These are phyloP conservation scores for Helotiales sp. DNA, from an alignment of 2,329 filamentous ascomycete genomes.

Conservation along the genomic window DNA sequence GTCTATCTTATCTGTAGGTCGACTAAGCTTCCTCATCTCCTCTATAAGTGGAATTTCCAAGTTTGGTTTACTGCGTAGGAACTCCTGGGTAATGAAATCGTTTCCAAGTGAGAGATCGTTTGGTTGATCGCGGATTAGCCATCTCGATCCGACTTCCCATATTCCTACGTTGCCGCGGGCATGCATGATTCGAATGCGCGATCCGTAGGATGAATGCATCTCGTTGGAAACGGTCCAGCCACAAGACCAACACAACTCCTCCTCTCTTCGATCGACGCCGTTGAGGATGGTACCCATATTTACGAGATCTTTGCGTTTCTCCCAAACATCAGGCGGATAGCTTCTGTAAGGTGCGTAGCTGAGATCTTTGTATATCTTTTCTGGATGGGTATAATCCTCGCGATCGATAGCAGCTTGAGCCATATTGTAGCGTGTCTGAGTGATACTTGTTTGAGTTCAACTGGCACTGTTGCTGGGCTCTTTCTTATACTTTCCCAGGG, in stretches of 20 bases:
- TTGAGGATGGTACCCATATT: neutral
- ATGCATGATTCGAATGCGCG: slow-evolving; percentile 14
- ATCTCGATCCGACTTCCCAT: slow-evolving; percentile 17
- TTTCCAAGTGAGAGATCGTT: slow-evolving; percentile 15
- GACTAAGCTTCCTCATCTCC: slow-evolving; percentile 14
- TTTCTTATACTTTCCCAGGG: neutral
- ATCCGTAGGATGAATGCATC: slow-evolving; percentile 9
- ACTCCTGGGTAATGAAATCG: slow-evolving; percentile 19
- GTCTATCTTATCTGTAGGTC: slow-evolving; percentile 10
- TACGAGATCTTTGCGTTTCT: neutral
- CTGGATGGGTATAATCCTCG: neutral
- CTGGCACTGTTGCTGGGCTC: neutral
- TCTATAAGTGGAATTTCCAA: slow-evolving; percentile 15
- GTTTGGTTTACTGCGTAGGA: slow-evolving; percentile 13
- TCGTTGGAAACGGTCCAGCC: slow-evolving; percentile 13
- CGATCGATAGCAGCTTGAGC: neutral
- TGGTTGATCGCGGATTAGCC: slow-evolving; percentile 15
- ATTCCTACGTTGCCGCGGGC: slow-evolving; percentile 8
- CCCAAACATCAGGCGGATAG: neutral
- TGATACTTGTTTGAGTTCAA: neutral
- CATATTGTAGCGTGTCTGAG: neutral
- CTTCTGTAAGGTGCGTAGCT: neutral
- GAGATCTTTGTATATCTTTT: neutral
- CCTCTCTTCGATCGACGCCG: neutral
- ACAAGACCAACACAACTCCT: slow-evolving; percentile 17